Evolutionary conservation across 108 stramenopile species (phyloP).

Genomic region (Seminavis robusta): DNA sequence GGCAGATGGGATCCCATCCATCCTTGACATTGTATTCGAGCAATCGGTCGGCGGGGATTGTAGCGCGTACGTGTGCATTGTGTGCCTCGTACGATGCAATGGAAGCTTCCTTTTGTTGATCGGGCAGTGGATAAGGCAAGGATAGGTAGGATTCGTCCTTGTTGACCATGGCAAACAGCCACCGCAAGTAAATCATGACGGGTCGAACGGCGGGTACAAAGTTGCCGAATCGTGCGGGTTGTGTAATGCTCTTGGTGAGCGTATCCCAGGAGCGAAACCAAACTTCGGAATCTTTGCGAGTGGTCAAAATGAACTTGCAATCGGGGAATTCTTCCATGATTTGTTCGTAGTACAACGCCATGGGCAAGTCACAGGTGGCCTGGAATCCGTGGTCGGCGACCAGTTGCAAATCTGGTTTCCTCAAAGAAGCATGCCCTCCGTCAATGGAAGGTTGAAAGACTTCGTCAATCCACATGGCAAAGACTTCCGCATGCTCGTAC

Average conservation of each 20-base stretch:
- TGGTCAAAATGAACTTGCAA: constrained; percentile 78
- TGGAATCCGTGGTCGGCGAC: constrained; percentile 46
- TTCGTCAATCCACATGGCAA: constrained; percentile 45
- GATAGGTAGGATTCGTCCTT: constrained; percentile 54
- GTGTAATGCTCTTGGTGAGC: constrained; percentile 55
- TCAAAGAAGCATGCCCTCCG: constrained; percentile 34
- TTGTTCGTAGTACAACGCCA: constrained; percentile 67
- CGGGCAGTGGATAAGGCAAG: constrained; percentile 41
- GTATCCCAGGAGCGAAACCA: constrained; percentile 79
- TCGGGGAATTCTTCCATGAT: constrained; percentile 62
- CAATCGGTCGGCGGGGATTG: constrained; percentile 56
- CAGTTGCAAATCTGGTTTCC: constrained; percentile 51
- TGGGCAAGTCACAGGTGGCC: constrained; percentile 74
- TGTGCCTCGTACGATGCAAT: constrained; percentile 65
- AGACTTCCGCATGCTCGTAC: constrained; percentile 59
- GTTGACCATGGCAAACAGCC: constrained; percentile 73
- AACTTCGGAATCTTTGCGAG: constrained; percentile 59
- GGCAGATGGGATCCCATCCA: constrained; percentile 76
- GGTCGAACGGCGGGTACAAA: constrained; percentile 48
- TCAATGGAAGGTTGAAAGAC: constrained; percentile 58
- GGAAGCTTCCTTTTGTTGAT: constrained; percentile 52
- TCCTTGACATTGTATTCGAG: constrained; percentile 72
- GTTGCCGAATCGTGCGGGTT: constrained; percentile 47
- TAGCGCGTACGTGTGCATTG: constrained; percentile 48
- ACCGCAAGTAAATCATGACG: constrained; percentile 62